phyloP scores from a whole-genome alignment of 2,329 filamentous ascomycete species.

The Penicillium nordicum region DNA sequence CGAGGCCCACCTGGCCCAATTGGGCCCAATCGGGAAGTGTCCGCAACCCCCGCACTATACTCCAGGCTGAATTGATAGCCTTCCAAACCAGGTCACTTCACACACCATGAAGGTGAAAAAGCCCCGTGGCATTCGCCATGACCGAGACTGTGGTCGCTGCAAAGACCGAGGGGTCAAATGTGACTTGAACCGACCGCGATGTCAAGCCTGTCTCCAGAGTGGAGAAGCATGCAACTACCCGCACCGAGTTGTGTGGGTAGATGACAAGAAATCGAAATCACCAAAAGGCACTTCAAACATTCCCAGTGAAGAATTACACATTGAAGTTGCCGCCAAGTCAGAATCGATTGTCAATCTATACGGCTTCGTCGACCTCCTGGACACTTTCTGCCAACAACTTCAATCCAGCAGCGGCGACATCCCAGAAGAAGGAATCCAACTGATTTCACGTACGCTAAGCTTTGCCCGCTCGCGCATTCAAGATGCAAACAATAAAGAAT shows the following conservation, averaged over 20 bases:
- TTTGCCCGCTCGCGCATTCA: constrained; percentile 25
- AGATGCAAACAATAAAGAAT: constrained; percentile 17
- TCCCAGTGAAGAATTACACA: neutral
- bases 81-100: neutral
- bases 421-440: constrained; percentile 21
- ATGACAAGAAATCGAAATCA: constrained; percentile 7
- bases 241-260: constrained; percentile 27
- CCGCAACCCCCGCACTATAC: constrained; percentile 5
- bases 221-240: constrained; percentile 25
- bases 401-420: constrained; percentile 18
- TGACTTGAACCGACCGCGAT: constrained; percentile 30
- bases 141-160: constrained; percentile 30
- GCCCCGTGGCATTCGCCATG: constrained; percentile 30
- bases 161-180: constrained; percentile 27
- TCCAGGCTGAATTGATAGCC: neutral
- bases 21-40: neutral
- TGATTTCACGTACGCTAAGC: constrained; percentile 24
- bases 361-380: constrained; percentile 26
- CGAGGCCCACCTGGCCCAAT: neutral
- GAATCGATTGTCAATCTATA: constrained; percentile 21
- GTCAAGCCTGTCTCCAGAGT: constrained; percentile 23
- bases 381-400: constrained; percentile 26
- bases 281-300: neutral
- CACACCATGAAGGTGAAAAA: constrained; percentile 20
- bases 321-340: neutral